Conservation (phyloP, 805 yeast species). For the Wickerhamiella cacticola region DNA sequence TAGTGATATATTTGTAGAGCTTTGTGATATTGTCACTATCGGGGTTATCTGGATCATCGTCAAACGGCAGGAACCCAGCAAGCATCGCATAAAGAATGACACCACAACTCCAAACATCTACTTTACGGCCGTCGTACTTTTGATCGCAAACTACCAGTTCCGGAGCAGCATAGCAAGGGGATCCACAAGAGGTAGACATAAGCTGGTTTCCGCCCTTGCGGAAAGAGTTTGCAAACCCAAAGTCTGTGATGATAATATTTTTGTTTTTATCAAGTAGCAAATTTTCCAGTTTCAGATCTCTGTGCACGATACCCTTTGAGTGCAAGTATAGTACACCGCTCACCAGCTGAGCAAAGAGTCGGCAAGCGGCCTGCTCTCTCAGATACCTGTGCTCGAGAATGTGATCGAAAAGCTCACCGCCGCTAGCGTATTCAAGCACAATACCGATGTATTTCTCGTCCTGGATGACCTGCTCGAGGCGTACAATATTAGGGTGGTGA, state of each 20-base stretch:
- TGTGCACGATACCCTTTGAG: constrained; percentile 64
- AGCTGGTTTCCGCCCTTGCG: constrained; percentile 37
- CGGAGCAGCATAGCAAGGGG: constrained; percentile 98
- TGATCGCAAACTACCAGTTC: constrained; percentile 79
- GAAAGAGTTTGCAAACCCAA: constrained; percentile 90
- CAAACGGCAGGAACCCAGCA: constrained; percentile 94
- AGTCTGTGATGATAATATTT: constrained; percentile 77
- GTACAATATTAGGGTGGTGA: constrained; percentile 88
- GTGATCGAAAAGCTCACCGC: constrained; percentile 92
- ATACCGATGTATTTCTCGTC: constrained; percentile 93
- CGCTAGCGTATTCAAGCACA: constrained; percentile 91
- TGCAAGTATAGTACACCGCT: constrained; percentile 89
- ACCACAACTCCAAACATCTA: constrained; percentile 96
- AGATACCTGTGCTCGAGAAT: constrained; percentile 75
- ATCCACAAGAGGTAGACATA: constrained; percentile 93
- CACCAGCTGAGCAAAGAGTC: constrained; percentile 82
- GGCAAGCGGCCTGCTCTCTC: constrained; percentile 76
- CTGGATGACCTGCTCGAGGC: constrained; percentile 82
- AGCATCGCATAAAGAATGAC: constrained; percentile 92
- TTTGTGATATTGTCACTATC: constrained; percentile 90
- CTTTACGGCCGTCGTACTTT: constrained; percentile 85
- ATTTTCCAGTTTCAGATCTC: constrained; percentile 68
- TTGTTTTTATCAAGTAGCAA: constrained; percentile 71
- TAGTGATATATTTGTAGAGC: constrained; percentile 80
- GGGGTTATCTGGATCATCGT: constrained; percentile 93